phyloP scores from a whole-genome alignment of 345 rosid genomes.

The Raphanus sativus region DNA sequence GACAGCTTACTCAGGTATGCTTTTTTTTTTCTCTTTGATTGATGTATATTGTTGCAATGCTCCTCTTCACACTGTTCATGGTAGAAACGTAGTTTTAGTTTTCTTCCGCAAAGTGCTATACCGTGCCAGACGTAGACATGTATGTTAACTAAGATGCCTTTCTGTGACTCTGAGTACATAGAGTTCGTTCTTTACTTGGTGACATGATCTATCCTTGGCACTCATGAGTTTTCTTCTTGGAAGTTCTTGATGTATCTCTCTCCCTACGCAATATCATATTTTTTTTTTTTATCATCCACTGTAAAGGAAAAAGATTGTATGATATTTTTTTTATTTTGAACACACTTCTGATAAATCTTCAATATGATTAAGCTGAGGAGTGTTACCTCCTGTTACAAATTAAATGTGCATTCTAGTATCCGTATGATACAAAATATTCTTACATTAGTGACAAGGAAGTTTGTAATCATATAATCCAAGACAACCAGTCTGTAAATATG shows the following conservation, averaged over 20 bases:
- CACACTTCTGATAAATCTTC: not conserved
- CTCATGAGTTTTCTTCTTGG: not conserved
- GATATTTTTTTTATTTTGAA: not conserved
- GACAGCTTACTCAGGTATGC: conserved; percentile 97
- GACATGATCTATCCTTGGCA: not conserved
- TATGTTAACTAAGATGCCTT: not conserved
- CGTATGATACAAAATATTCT: not conserved
- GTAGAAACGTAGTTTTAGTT: not conserved
- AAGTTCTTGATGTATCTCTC: conserved; percentile 3
- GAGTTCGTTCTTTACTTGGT: not conserved
- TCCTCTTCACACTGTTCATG: not conserved
- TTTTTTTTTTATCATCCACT: not conserved
- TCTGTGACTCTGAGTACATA: not conserved
- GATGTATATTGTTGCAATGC: not conserved
- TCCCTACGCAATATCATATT: not conserved
- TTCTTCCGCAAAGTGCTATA: not conserved
- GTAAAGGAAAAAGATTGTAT: not conserved
- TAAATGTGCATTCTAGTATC: not conserved
- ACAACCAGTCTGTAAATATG: not conserved
- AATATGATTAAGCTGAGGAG: not conserved
- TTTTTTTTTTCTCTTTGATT: not conserved
- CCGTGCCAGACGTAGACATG: not conserved
- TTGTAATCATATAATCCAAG: not conserved
- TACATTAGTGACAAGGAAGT: conserved; percentile 7
- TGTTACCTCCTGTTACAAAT: conserved; percentile 15